phyloP scores from a whole-genome alignment of 2,329 filamentous ascomycete genomes.

The Trichoderma harzianum region DNA sequence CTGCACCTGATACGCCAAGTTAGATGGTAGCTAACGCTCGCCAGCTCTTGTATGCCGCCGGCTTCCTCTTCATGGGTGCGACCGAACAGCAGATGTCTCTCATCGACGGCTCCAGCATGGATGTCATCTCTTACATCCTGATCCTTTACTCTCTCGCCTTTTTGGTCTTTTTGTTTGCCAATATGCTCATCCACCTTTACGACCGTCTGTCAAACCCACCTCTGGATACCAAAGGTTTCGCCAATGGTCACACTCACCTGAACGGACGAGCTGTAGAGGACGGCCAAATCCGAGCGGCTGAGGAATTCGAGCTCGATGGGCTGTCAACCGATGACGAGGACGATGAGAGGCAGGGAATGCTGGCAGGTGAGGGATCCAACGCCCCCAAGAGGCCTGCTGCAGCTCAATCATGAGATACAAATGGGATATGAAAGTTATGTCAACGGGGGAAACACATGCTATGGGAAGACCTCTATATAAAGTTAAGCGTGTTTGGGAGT shows the following conservation, averaged over 20 bases:
- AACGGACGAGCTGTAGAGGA: slow-evolving; percentile 44
- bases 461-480: neutral
- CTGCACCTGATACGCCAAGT: neutral
- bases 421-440: neutral
- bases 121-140: slow-evolving; percentile 87
- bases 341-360: slow-evolving; percentile 43
- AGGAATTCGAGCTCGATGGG: slow-evolving; percentile 91
- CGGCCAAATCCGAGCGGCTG: slow-evolving; percentile 68
- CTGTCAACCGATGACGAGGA: slow-evolving; percentile 86
- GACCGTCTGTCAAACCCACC: slow-evolving; percentile 53
- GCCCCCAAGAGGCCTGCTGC: neutral
- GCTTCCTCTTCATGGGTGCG: slow-evolving; percentile 96
- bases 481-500: slow-evolving; percentile 3
- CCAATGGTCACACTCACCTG: slow-evolving; percentile 34
- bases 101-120: slow-evolving; percentile 69
- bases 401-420: neutral
- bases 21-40: slow-evolving; percentile 17
- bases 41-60: slow-evolving; percentile 83
- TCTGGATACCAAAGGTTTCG: slow-evolving; percentile 34
- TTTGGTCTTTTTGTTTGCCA: slow-evolving; percentile 84
- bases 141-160: slow-evolving; percentile 90
- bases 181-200: slow-evolving; percentile 82
- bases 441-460: neutral
- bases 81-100: slow-evolving; percentile 94
- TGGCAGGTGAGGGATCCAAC: slow-evolving; percentile 19